Evolutionary conservation across 225 moss, liverwort and hornwort species (phyloP).

Genomic region (Pseudoscleropodium purum): DNA sequence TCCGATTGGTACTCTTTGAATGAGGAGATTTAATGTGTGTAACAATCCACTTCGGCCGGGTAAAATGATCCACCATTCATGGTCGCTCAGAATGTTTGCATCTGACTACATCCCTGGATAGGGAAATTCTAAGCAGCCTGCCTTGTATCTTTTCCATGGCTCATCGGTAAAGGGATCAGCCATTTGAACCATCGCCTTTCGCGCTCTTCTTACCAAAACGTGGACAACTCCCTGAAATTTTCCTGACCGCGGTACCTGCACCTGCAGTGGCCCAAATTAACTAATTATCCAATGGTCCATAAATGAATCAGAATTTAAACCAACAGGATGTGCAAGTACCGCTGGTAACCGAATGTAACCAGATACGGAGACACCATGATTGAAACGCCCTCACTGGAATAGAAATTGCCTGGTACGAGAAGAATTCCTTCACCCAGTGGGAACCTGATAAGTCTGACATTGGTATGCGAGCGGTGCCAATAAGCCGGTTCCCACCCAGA

Average conservation of each 20-base stretch:
- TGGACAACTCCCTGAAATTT: background rate
- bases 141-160: background rate
- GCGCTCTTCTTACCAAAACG: background rate
- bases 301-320: background rate
- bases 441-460: background rate
- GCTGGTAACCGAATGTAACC: background rate
- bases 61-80: background rate
- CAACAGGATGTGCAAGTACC: background rate
- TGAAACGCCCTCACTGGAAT: background rate
- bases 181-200: background rate
- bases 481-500: too few relatives aligned
- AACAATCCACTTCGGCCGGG: background rate
- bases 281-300: background rate
- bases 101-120: background rate
- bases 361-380: too few relatives aligned
- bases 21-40: background rate
- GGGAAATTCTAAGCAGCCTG: background rate
- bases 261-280: background rate
- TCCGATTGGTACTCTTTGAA: background rate
- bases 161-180: background rate
- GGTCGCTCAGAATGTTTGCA: background rate
- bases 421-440: background rate
- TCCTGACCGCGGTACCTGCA: background rate
- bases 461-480: background rate
- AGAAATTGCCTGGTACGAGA: background rate